phyloP scores from a whole-genome alignment of 768 basidiomycete species.

The Russula sp. region DNA sequence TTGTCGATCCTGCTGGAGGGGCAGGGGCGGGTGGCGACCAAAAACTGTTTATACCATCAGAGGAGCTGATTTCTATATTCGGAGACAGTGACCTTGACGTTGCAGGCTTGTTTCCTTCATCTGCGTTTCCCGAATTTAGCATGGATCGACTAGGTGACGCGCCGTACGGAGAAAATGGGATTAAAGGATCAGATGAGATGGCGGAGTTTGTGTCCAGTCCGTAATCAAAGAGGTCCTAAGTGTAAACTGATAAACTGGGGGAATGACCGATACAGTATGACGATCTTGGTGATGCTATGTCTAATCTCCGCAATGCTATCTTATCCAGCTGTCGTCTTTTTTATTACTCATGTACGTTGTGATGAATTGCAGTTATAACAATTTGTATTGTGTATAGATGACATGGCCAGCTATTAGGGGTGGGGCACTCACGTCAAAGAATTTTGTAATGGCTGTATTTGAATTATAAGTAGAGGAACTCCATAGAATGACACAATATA shows the following conservation, averaged over 20 bases:
- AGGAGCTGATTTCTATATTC: constrained; percentile 25
- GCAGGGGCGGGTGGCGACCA: background rate
- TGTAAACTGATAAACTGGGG: background rate
- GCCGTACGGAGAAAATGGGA: background rate
- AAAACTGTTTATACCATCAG: constrained; percentile 13
- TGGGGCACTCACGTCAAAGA: background rate
- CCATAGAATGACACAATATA: background rate
- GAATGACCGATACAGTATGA: background rate
- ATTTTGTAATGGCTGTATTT: background rate
- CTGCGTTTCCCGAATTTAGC: background rate
- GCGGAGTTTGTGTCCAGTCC: background rate
- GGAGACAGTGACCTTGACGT: constrained; percentile 18
- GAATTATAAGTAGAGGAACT: background rate
- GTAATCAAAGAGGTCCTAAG: background rate
- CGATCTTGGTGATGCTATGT: background rate
- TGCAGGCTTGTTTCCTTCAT: constrained; percentile 4
- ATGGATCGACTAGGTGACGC: background rate
- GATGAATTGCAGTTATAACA: background rate
- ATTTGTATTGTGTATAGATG: background rate
- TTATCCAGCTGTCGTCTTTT: background rate
- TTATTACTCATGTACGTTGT: background rate
- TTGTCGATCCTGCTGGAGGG: constrained; percentile 6
- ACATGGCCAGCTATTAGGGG: background rate
- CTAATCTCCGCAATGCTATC: background rate
- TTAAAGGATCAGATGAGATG: constrained; percentile 7